A percentile compares a stretch with the other conserved stretches of the same genome.
phyloP scores from a whole-genome alignment of 768 basidiomycete species.

The Termitomyces sp. region DNA sequence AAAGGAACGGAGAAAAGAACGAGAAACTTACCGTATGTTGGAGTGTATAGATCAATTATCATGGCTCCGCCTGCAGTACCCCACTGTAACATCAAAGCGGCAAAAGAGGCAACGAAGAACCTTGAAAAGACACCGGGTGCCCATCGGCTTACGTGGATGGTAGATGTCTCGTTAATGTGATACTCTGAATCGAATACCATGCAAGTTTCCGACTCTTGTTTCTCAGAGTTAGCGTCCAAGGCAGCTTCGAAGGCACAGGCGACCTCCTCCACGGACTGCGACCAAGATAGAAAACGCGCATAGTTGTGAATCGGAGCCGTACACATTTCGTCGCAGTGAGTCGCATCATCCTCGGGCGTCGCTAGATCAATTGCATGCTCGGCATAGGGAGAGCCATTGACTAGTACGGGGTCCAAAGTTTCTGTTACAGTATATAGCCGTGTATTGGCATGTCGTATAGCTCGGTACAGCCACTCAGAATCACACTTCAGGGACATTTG shows the following conservation, averaged over 20 bases:
- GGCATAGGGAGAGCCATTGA: not conserved
- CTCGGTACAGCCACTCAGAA: slow-evolving; percentile 23
- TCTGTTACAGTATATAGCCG: slow-evolving; percentile 17
- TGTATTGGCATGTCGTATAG: slow-evolving; percentile 25
- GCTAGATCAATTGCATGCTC: slow-evolving; percentile 6
- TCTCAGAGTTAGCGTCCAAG: not conserved
- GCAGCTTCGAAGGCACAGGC: slow-evolving; percentile 11
- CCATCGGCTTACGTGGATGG: too few relatives aligned
- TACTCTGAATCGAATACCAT: too few relatives aligned
- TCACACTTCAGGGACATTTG: slow-evolving; percentile 38
- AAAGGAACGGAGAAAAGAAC: not conserved
- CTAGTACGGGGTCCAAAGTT: not conserved
- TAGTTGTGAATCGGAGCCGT: too few relatives aligned
- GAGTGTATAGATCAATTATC: slow-evolving; percentile 18
- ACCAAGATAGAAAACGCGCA: slow-evolving; percentile 18
- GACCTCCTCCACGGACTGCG: slow-evolving; percentile 8
- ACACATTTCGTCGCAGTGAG: slow-evolving; percentile 14
- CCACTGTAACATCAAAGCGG: too few relatives aligned
- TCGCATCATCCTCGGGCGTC: not conserved
- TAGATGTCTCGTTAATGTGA: too few relatives aligned
- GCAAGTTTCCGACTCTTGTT: too few relatives aligned
- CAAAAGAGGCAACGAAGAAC: too few relatives aligned
- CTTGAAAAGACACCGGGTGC: too few relatives aligned
- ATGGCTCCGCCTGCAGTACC: too few relatives aligned
- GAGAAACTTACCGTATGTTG: slow-evolving; percentile 17